A percentile compares a stretch with the other conserved stretches of the same genome.
These are phyloP conservation scores for Zygosaccharomyces kombuchaensis DNA, from an alignment of 805 yeast genomes.

Conservation along the genomic window DNA sequence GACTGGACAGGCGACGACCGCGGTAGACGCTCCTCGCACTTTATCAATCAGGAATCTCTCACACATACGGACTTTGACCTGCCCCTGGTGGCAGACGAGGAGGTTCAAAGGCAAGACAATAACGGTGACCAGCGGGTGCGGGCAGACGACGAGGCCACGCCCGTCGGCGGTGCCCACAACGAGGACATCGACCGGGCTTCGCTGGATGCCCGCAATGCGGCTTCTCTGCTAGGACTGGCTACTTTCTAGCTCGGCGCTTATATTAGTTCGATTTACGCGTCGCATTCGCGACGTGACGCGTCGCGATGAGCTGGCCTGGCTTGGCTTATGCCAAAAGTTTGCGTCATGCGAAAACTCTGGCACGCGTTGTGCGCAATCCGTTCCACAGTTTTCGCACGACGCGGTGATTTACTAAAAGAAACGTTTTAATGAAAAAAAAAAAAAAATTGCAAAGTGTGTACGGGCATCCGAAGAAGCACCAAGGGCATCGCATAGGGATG, in stretches of 20 bases:
- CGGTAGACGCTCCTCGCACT: constrained; percentile 24
- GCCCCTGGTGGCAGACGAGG: constrained; percentile 26
- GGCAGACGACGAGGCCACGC: constrained; percentile 2
- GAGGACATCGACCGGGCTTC: constrained; percentile 10
- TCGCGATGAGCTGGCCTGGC: background rate
- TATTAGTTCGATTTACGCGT: background rate
- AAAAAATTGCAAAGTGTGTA: constrained; percentile 7
- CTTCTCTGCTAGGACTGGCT: constrained; percentile 70
- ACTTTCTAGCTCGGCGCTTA: constrained; percentile 44
- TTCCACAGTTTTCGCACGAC: constrained; percentile 13
- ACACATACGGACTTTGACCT: constrained; percentile 28
- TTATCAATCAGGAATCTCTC: constrained; percentile 16
- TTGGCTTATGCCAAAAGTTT: background rate
- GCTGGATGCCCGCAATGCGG: constrained; percentile 82
- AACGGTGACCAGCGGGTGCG: background rate
- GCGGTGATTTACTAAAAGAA: constrained; percentile 8
- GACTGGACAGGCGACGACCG: constrained; percentile 58
- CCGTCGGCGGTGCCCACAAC: background rate
- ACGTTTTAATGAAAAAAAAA: constrained; percentile 2
- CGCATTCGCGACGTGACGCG: background rate
- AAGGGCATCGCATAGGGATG: constrained; percentile 6
- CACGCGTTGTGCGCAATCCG: constrained; percentile 2
- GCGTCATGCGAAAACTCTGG: constrained; percentile 8
- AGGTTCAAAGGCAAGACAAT: background rate
- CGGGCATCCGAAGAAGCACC: constrained; percentile 1